Evolutionary conservation across 768 basidiomycete species (phyloP).

Genomic region (Rhizopogon vinicolor): DNA sequence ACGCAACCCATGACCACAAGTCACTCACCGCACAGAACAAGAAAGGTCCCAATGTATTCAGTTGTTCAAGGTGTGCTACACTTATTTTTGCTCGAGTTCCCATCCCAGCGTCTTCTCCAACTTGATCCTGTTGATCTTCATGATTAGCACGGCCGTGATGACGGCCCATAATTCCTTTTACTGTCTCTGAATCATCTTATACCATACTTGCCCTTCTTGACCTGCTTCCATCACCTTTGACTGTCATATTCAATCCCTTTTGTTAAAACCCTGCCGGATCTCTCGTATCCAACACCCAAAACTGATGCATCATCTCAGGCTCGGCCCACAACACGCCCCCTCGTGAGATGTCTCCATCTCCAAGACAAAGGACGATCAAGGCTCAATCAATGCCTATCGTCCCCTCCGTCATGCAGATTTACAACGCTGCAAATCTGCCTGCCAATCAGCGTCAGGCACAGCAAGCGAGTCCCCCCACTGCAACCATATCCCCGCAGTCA

Average conservation of each 20-base stretch:
- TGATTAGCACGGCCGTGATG: slow-evolving; percentile 12
- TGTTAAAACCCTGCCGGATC: slow-evolving; percentile 8
- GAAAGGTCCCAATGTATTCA: slow-evolving; percentile 47
- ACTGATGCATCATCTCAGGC: slow-evolving; percentile 9
- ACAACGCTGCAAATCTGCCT: slow-evolving; percentile 31
- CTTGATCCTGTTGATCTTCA: slow-evolving; percentile 7
- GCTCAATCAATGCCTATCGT: slow-evolving; percentile 60
- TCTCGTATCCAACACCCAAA: slow-evolving; percentile 7
- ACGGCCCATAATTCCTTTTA: slow-evolving; percentile 27
- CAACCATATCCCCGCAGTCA: slow-evolving; percentile 29
- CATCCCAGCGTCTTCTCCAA: slow-evolving; percentile 6
- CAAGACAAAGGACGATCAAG: slow-evolving; percentile 51
- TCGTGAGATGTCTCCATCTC: slow-evolving; percentile 40
- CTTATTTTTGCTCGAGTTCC: slow-evolving; percentile 16
- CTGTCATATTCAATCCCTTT: neutral
- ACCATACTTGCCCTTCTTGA: slow-evolving; percentile 5
- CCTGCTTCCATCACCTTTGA: neutral
- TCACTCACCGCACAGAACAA: slow-evolving; percentile 54
- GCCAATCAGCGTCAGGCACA: slow-evolving; percentile 33
- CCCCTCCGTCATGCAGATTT: slow-evolving; percentile 52
- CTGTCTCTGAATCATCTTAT: slow-evolving; percentile 9
- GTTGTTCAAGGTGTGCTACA: slow-evolving; percentile 42
- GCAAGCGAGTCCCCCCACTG: slow-evolving; percentile 31
- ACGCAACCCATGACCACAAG: slow-evolving; percentile 42
- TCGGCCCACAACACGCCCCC: slow-evolving; percentile 28